These are phyloP conservation scores for Orbilia oligospora DNA, from an alignment of 2,329 filamentous ascomycete species.

Conservation along the genomic window DNA sequence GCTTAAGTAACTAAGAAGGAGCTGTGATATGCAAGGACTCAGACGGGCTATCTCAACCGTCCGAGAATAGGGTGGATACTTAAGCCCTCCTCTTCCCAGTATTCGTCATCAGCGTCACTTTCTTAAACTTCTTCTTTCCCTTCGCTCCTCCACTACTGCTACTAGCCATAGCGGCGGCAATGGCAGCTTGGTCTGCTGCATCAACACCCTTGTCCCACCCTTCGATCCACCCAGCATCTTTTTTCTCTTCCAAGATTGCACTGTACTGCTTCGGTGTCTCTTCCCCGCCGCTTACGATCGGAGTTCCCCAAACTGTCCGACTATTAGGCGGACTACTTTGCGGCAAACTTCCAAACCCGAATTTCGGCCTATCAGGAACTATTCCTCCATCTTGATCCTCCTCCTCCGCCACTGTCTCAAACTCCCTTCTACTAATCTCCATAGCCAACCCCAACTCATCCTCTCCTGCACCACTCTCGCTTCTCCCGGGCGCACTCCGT, in stretches of 20 bases:
- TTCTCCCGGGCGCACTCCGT: conserved; percentile 69
- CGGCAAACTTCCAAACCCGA: conserved; percentile 78
- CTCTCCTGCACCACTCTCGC: conserved; percentile 1
- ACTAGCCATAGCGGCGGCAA: conserved; percentile 64
- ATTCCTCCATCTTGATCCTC: conserved; percentile 33
- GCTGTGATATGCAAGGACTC: neutral
- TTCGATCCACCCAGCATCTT: conserved; percentile 81
- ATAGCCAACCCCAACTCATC: conserved; percentile 61
- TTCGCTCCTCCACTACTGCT: conserved; percentile 67
- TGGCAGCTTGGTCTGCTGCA: conserved; percentile 72
- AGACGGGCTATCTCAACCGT: neutral
- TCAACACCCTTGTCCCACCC: conserved; percentile 84
- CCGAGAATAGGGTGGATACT: neutral
- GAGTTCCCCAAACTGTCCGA: conserved; percentile 94
- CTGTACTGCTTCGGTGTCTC: conserved; percentile 64
- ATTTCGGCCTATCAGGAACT: conserved; percentile 65
- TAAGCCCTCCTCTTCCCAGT: conserved; percentile 67
- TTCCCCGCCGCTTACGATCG: conserved; percentile 74
- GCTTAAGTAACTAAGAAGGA: neutral
- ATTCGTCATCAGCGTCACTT: conserved; percentile 80
- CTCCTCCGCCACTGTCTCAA: conserved; percentile 69
- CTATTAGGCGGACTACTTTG: conserved; percentile 83
- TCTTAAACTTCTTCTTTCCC: conserved; percentile 79
- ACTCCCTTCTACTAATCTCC: conserved; percentile 66
- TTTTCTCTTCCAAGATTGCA: conserved; percentile 55